A percentile compares a stretch with the other conserved stretches of the same genome.
phyloP scores from a whole-genome alignment of 2,329 filamentous ascomycete genomes.

The Ramichloridium luteum region DNA sequence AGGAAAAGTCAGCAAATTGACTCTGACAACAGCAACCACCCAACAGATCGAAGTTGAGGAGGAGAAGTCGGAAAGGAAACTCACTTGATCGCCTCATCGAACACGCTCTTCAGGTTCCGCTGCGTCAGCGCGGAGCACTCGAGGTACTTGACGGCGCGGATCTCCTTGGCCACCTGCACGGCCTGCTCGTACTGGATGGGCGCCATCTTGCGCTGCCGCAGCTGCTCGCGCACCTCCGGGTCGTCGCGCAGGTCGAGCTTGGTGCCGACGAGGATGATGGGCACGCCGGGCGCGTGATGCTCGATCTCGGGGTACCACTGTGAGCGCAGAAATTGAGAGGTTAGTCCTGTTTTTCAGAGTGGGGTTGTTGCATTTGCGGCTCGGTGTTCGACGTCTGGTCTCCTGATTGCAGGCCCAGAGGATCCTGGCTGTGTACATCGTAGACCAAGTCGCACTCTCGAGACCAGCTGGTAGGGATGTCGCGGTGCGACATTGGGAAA shows the following conservation, averaged over 20 bases:
- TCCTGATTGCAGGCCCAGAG: no score
- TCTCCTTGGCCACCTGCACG: slow-evolving; percentile 78
- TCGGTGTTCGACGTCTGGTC: no score
- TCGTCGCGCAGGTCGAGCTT: slow-evolving; percentile 95
- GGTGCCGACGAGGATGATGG: slow-evolving; percentile 92
- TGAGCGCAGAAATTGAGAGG: background rate
- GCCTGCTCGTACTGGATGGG: slow-evolving; percentile 94
- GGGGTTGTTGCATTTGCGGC: no score
- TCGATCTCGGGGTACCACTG: slow-evolving; percentile 98
- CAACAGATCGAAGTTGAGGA: background rate
- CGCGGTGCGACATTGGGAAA: no score
- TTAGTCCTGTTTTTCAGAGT: no score
- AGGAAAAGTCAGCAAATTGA: background rate
- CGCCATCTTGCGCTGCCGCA: slow-evolving; percentile 88
- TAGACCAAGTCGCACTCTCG: no score
- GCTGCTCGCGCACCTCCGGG: slow-evolving; percentile 62
- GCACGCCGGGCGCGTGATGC: slow-evolving; percentile 87
- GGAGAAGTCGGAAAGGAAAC: slow-evolving; percentile 23
- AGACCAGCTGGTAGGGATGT: no score
- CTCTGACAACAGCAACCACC: background rate
- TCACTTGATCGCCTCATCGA: slow-evolving; percentile 95
- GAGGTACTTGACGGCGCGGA: slow-evolving; percentile 91
- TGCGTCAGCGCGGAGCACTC: slow-evolving; percentile 97
- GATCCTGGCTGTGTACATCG: no score
- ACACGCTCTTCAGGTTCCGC: slow-evolving; percentile 94